Base-by-base conservation (phyloP, 257 asterid species). In the Ilex asprella region DNA sequence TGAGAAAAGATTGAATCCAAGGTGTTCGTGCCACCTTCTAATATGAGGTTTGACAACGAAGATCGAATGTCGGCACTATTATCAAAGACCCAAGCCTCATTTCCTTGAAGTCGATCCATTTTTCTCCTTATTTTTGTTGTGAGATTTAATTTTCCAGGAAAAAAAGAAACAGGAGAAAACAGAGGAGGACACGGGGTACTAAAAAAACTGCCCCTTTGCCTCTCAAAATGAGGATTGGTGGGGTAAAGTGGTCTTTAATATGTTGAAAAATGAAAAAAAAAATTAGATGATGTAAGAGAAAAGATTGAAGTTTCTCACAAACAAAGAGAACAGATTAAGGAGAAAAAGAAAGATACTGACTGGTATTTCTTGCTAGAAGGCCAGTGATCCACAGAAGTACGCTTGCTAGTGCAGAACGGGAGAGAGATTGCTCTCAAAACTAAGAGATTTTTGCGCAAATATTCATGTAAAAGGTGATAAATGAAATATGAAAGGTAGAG, bases 1-100 rank as follows among this genome's bases (percentile, higher is more conserved):
- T 79, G 64, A 41, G 90, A 79, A 74, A 91, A 86, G 11, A 91
- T 77, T n/a, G 98, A 86, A 61, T 91, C 98, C 62, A 86, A 63
- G 5, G 95, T 86, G 81, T 77, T 91, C 15, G 90, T 76, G 57
- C 82, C 80, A 21, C 82, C 82, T 7, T 80, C 71, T 55, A 91
- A 30, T 16, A 91, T 81, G 11, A 91, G 76, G 7, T 81, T 86
- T 2, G 98, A 91, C 6, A 91, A 49, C 0, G 95, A 78, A 16
- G 67, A 57, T 59, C 96, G 84, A 31, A 82, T 75, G 10, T 55
- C 67, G 3, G 82, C 61, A 29, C 67, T 66, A 30, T 74, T 78
- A 49, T 60, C 82, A 39, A 65, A 30, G 3, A 59, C 15, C 30
- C 75, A 57, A 2, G 67, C 66, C 58, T 5, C 67, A 55, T 31